Evolutionary conservation across 805 yeast species (phyloP).

Genomic region (Scheffersomyces amazonensis): DNA sequence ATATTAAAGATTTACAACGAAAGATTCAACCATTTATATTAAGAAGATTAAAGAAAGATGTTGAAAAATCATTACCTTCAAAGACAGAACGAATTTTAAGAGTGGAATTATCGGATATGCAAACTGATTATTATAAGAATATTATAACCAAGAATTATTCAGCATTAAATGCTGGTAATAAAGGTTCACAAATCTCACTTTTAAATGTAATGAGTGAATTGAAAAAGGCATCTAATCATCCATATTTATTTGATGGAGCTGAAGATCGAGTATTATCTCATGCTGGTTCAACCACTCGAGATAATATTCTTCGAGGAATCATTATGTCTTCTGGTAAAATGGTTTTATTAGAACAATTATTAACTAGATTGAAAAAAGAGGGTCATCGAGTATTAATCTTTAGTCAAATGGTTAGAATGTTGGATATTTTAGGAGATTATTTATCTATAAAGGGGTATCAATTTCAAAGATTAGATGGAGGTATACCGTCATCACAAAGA

Average conservation of each 20-base stretch:
- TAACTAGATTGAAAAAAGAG: conserved; percentile 81
- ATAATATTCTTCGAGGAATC: conserved; percentile 80
- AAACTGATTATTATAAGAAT: conserved; percentile 92
- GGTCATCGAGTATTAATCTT: conserved; percentile 95
- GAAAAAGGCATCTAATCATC: conserved; percentile 96
- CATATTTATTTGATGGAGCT: conserved; percentile 90
- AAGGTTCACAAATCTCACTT: conserved; percentile 73
- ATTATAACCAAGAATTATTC: conserved; percentile 88
- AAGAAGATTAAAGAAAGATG: conserved; percentile 94
- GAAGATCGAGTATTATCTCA: conserved; percentile 76
- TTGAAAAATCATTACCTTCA: conserved; percentile 93
- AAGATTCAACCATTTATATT: conserved; percentile 89
- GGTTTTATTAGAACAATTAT: conserved; percentile 89
- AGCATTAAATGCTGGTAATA: conserved; percentile 83
- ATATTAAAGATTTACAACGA: conserved; percentile 80
- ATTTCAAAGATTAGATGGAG: conserved; percentile 95
- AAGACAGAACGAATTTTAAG: conserved; percentile 93
- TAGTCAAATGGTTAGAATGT: conserved; percentile 95
- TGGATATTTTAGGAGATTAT: conserved; percentile 94
- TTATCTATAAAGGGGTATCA: conserved; percentile 79
- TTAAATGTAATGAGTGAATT: conserved; percentile 92
- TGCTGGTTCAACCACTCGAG: conserved; percentile 62
- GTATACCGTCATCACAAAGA: conserved; percentile 90
- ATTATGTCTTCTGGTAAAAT: conserved; percentile 98
- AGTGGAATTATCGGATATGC: conserved; percentile 92